Evolutionary conservation across 345 rosid genomes (phyloP), one percentile per base, ranked within the genome.

Genomic region (sweet orange (Citrus sinensis)): DNA sequence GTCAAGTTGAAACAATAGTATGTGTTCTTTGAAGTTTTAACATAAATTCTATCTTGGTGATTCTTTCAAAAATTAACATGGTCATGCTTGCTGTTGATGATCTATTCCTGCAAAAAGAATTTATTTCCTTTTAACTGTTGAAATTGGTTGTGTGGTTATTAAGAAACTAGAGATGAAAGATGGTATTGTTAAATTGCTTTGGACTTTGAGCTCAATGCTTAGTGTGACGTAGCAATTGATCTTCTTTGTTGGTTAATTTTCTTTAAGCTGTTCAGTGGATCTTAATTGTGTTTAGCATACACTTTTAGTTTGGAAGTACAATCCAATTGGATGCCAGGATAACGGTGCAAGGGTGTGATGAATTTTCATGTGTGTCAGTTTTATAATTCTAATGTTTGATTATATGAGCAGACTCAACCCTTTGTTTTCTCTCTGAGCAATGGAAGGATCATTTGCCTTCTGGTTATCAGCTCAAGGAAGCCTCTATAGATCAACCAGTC

Each of bases 361-460:
- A 49, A 5, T 54, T 34, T 69, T 71, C 37, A 68, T 34, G 4
- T 68, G 32, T 51, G 29, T 51, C 16, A 27, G 30, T 34, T 70
- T n/a, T 61, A 9, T 72, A 54, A 73, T 70, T 85, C 62, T 16
- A 19, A 30, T 68, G 24, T 67, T 64, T 75, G 35, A 30, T 82
- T 34, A 76, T 61, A 62, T 85, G 82, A 81, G 80, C 94, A 95
- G 99, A 93, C 59, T 88, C 96, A 25, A 91, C 94, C 75, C 90
- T 90, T 82, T 78, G 64, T 85, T 95, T 91, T 88, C 85, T 95
- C 34, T 88, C 83, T 75, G 98, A 93, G 84, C 93, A 87, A 81
- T 95, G 99, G 99, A 90, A 86, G 88, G 94, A 92, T 70, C 78
- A 75, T 55, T 84, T 91, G 73, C 99, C 99, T 37, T 81, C 85